phyloP scores from a whole-genome alignment of 2,329 filamentous ascomycete species.

The Aspergillus pseudonomiae region DNA sequence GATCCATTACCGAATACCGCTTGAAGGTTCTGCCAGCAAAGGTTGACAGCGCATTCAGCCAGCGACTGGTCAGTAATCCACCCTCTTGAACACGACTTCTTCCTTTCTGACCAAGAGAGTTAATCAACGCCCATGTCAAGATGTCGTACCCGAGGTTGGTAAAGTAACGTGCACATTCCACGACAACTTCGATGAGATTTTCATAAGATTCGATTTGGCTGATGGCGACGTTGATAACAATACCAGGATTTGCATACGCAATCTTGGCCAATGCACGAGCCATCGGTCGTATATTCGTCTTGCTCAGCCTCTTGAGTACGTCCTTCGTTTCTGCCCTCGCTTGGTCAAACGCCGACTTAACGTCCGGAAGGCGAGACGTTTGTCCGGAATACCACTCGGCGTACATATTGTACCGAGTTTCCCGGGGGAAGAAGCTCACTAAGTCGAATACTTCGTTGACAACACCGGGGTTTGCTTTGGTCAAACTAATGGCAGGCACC shows the following conservation, averaged over 20 bases:
- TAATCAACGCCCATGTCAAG: constrained; percentile 88
- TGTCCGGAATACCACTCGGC: constrained; percentile 87
- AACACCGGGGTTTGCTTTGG: constrained; percentile 78
- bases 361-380: constrained; percentile 74
- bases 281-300: constrained; percentile 83
- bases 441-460: constrained; percentile 87
- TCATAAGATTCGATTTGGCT: constrained; percentile 91
- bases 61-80: constrained; percentile 79
- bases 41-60: constrained; percentile 86
- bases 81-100: constrained; percentile 64
- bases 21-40: constrained; percentile 91
- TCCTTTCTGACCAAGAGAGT: constrained; percentile 62
- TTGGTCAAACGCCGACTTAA: constrained; percentile 76
- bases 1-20: constrained; percentile 80
- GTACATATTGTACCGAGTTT: constrained; percentile 83
- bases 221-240: constrained; percentile 87
- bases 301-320: constrained; percentile 84
- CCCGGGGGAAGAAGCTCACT: constrained; percentile 74
- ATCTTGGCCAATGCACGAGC: constrained; percentile 87
- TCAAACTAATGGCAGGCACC: constrained; percentile 85
- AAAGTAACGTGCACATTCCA: constrained; percentile 93
- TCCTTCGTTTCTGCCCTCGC: constrained; percentile 79
- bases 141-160: constrained; percentile 92
- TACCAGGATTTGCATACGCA: constrained; percentile 85
- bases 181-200: constrained; percentile 91